Conservation (phyloP, 352 stramenopile genomes). For the Halophytophthora batemanensis region DNA sequence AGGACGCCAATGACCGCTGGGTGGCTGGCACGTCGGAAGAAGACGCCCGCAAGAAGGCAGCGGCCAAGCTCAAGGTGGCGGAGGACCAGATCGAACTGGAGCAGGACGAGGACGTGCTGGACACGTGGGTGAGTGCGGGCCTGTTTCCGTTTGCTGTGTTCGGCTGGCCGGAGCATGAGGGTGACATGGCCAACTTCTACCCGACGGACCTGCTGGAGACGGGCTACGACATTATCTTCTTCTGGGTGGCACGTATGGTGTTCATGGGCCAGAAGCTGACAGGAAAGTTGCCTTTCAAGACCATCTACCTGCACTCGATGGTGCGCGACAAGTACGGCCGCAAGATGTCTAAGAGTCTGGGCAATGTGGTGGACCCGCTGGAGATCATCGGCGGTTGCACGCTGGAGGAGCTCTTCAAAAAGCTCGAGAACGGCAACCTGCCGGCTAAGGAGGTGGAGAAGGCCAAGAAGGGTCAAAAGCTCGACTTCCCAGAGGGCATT, state of each 20-base stretch:
- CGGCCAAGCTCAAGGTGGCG: conserved; percentile 54
- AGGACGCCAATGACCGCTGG: conserved; percentile 60
- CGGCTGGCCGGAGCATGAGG: conserved; percentile 65
- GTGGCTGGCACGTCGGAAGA: conserved; percentile 76
- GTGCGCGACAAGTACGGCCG: conserved; percentile 97
- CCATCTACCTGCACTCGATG: conserved; percentile 97
- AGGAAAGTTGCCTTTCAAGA: conserved; percentile 95
- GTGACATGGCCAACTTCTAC: conserved; percentile 92
- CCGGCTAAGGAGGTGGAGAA: conserved; percentile 96
- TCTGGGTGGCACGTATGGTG: conserved; percentile 99
- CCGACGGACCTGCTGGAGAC: conserved; percentile 97
- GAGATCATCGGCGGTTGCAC: conserved; percentile 97
- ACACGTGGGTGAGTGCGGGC: conserved; percentile 98
- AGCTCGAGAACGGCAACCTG: conserved; percentile 97
- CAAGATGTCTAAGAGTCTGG: conserved; percentile 99
- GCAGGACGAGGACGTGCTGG: conserved; percentile 99
- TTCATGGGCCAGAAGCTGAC: conserved; percentile 97
- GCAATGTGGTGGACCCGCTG: conserved; percentile 98
- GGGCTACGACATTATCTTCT: conserved; percentile 99
- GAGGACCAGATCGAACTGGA: conserved; percentile 82
- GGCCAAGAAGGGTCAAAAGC: conserved; percentile 96
- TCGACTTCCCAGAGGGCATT: conserved; percentile 99
- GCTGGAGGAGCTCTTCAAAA: conserved; percentile 92
- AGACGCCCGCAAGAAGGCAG: conserved; percentile 89
- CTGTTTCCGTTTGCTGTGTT: conserved; percentile 95